Percentiles rank a stretch among this genome's conserved stretches.
phyloP scores from a whole-genome alignment of 2,329 filamentous ascomycete genomes.

The Cordyceps sp. region DNA sequence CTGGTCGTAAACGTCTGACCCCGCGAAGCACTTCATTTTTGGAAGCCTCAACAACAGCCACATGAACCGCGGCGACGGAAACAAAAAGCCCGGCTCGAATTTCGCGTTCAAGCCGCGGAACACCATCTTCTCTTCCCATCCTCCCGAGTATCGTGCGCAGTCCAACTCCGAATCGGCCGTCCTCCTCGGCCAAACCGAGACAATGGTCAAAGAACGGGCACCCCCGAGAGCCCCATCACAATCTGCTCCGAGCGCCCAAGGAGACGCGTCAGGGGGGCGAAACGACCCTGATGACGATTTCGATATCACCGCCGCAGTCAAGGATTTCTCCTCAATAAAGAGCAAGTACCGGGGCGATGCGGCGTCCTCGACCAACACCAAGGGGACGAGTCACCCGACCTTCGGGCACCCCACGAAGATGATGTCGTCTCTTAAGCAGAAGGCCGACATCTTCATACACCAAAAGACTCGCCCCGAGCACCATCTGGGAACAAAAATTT shows the following conservation, averaged over 20 bases:
- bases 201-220: conserved; percentile 31
- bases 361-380: conserved; percentile 3
- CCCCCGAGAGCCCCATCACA: conserved; percentile 25
- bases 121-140: conserved; percentile 10
- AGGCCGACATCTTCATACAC: conserved; percentile 37
- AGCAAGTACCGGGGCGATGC: conserved; percentile 4
- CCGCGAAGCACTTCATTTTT: not conserved
- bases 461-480: conserved; percentile 39
- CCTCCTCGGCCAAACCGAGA: conserved; percentile 4
- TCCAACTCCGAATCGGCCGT: conserved; percentile 3
- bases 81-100: conserved; percentile 11
- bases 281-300: conserved; percentile 14
- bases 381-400: conserved; percentile 9
- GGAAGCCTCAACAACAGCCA: not conserved
- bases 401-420: conserved; percentile 25
- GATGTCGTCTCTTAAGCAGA: conserved; percentile 34
- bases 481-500: conserved; percentile 32
- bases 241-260: conserved; percentile 17
- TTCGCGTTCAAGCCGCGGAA: conserved; percentile 16
- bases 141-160: conserved; percentile 7
- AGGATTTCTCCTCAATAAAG: conserved; percentile 12
- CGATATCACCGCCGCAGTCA: conserved; percentile 16
- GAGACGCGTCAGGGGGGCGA: conserved; percentile 8
- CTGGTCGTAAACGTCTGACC: not conserved
- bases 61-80: conserved; percentile 6